Conservation (phyloP, 2,329 filamentous ascomycete species). For the Penicillium sp. region DNA sequence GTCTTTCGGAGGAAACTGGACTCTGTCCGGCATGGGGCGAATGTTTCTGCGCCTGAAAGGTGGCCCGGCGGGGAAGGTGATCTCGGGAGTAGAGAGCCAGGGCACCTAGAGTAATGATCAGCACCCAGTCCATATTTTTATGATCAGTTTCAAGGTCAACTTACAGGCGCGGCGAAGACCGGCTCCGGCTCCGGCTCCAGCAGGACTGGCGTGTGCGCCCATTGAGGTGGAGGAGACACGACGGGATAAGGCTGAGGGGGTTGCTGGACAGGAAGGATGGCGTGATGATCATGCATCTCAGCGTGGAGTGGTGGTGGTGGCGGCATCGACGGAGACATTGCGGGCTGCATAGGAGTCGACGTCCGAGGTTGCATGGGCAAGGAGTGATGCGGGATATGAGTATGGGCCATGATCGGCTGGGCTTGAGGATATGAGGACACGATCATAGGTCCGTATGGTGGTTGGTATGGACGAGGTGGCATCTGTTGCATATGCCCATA, state of each 20-base stretch:
- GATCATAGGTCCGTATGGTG: constrained; percentile 45
- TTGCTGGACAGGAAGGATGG: constrained; percentile 27
- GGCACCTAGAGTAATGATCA: constrained; percentile 49
- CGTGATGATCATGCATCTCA: constrained; percentile 31
- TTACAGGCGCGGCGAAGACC: constrained; percentile 53
- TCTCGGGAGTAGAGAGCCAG: constrained; percentile 60
- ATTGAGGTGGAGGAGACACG: constrained; percentile 33
- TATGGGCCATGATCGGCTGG: constrained; percentile 43
- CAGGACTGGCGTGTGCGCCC: constrained; percentile 22
- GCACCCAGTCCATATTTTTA: neutral
- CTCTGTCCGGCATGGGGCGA: constrained; percentile 38
- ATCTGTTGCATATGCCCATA: constrained; percentile 46
- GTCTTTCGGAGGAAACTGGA: constrained; percentile 57
- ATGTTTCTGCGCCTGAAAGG: constrained; percentile 49
- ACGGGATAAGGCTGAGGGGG: constrained; percentile 34
- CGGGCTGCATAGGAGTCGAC: constrained; percentile 39
- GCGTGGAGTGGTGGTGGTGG: constrained; percentile 30
- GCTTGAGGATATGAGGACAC: constrained; percentile 47
- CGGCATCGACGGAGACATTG: constrained; percentile 38
- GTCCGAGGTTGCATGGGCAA: constrained; percentile 40
- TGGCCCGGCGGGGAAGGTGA: constrained; percentile 56
- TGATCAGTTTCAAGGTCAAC: constrained; percentile 16
- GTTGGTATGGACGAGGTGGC: constrained; percentile 41
- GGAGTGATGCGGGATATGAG: constrained; percentile 38
- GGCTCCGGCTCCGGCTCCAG: constrained; percentile 30